Evolutionary conservation across 257 asterid genomes (phyloP).

Genomic region (Przewalskia tangutica): DNA sequence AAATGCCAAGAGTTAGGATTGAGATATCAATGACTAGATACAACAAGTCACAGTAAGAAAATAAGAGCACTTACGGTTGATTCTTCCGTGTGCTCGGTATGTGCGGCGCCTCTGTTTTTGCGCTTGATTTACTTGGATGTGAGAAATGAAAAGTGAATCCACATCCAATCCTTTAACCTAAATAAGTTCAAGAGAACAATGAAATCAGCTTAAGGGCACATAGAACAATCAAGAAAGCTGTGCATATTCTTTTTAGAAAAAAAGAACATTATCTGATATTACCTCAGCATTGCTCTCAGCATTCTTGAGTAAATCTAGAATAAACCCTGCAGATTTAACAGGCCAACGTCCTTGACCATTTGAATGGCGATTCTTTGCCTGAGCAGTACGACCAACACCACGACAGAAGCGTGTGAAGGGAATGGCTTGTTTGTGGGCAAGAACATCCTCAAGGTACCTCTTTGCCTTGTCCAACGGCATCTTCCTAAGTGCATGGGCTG

Average conservation of each 20-base stretch:
- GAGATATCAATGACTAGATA: not conserved
- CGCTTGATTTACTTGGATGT: constrained; percentile 81
- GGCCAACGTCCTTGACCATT: constrained; percentile 83
- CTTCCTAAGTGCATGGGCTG: constrained; percentile 65
- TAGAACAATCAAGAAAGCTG: not conserved
- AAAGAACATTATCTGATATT: not conserved
- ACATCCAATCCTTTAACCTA: constrained; percentile 84
- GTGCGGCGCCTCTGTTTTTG: constrained; percentile 78
- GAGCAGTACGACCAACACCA: constrained; percentile 73
- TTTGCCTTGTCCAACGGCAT: constrained; percentile 62
- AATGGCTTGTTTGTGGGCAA: constrained; percentile 70
- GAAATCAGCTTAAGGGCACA: not conserved
- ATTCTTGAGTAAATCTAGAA: constrained; percentile 63
- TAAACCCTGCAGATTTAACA: constrained; percentile 57
- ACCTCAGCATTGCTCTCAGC: constrained; percentile 84
- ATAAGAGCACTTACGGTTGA: constrained; percentile 37
- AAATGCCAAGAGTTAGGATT: not conserved
- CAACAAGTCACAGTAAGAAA: not conserved
- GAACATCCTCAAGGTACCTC: constrained; percentile 73
- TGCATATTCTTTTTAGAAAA: not conserved
- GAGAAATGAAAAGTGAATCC: constrained; percentile 68
- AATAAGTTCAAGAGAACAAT: not conserved
- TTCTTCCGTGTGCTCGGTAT: constrained; percentile 73
- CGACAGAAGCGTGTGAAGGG: constrained; percentile 70
- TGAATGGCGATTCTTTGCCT: constrained; percentile 62